Conservation (phyloP, 2,329 filamentous ascomycete genomes). For the Escovopsis weberi region DNA sequence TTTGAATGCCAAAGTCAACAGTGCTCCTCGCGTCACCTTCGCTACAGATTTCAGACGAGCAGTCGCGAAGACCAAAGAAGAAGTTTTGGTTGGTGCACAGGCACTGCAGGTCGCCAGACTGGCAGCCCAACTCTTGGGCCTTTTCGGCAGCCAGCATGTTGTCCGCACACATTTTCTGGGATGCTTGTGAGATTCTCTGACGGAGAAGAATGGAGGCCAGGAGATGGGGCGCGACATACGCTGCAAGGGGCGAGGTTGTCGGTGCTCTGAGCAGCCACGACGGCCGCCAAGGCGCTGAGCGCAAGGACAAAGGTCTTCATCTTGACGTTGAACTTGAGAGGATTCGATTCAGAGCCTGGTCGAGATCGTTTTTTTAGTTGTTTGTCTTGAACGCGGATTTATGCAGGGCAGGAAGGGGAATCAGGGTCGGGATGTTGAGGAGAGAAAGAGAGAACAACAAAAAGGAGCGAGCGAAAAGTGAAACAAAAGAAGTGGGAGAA, state of each 20-base stretch:
- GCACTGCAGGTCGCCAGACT: slow-evolving; percentile 25
- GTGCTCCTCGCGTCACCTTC: slow-evolving; percentile 20
- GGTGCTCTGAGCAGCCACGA: slow-evolving; percentile 26
- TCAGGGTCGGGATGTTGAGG: not conserved
- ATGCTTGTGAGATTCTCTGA: slow-evolving; percentile 6
- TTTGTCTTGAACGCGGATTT: not conserved
- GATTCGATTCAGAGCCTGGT: slow-evolving; percentile 4
- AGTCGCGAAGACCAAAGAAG: slow-evolving; percentile 36
- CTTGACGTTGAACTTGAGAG: slow-evolving; percentile 18
- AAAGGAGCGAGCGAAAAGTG: not conserved
- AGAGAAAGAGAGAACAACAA: not conserved
- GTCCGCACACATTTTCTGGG: slow-evolving; percentile 33
- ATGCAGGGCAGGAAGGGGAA: not conserved
- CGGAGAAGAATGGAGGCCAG: not conserved
- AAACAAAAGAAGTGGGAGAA: not conserved
- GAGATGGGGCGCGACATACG: slow-evolving; percentile 28
- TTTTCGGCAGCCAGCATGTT: slow-evolving; percentile 33
- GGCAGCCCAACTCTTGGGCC: slow-evolving; percentile 31
- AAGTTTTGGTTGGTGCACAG: slow-evolving; percentile 34
- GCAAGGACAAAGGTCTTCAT: slow-evolving; percentile 37
- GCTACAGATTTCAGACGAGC: slow-evolving; percentile 29
- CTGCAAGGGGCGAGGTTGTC: slow-evolving; percentile 33
- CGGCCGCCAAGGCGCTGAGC: slow-evolving; percentile 25
- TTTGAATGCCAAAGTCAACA: slow-evolving; percentile 23
- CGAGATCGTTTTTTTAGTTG: not conserved